A percentile compares a stretch with the other conserved stretches of the same genome.
Conservation (phyloP, 78 protist genomes). For the Ministeria vibrans region DNA sequence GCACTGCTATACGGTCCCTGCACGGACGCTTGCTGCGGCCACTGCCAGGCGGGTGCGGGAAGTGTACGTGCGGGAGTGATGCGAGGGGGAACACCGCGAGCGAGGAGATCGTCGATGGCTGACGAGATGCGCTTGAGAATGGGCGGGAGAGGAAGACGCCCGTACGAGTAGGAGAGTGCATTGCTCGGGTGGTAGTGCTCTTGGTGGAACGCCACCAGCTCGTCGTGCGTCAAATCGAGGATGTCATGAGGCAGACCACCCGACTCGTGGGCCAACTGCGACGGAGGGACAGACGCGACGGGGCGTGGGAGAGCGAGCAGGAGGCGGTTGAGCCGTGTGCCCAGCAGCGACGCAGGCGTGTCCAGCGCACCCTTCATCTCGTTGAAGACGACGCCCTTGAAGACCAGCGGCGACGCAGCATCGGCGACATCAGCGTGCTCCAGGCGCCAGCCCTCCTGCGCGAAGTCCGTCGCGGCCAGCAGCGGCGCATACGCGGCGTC, state of each 20-base stretch:
- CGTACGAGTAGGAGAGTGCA: slow-evolving; percentile 42
- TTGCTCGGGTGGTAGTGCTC: slow-evolving; percentile 43
- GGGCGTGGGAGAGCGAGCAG: slow-evolving; percentile 4
- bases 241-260: slow-evolving; percentile 81
- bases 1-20: neutral
- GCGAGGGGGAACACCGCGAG: neutral
- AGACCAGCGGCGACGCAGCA: slow-evolving; percentile 11
- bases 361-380: slow-evolving; percentile 78
- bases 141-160: slow-evolving; percentile 19
- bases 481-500: slow-evolving; percentile 80
- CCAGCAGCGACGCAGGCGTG: neutral
- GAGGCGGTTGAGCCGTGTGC: too few relatives aligned
- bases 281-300: too few relatives aligned
- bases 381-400: slow-evolving; percentile 84
- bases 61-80: too few relatives aligned
- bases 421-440: slow-evolving; percentile 41
- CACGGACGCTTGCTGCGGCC: neutral
- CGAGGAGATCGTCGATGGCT: neutral
- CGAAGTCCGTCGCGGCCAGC: slow-evolving; percentile 51
- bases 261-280: slow-evolving; percentile 49
- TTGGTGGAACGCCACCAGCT: slow-evolving; percentile 44
- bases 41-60: neutral
- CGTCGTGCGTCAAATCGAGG: slow-evolving; percentile 50
- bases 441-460: slow-evolving; percentile 83
- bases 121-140: neutral